Conservation (phyloP, 176 grass and related monocot genomes). For the Carex myosuroides region DNA sequence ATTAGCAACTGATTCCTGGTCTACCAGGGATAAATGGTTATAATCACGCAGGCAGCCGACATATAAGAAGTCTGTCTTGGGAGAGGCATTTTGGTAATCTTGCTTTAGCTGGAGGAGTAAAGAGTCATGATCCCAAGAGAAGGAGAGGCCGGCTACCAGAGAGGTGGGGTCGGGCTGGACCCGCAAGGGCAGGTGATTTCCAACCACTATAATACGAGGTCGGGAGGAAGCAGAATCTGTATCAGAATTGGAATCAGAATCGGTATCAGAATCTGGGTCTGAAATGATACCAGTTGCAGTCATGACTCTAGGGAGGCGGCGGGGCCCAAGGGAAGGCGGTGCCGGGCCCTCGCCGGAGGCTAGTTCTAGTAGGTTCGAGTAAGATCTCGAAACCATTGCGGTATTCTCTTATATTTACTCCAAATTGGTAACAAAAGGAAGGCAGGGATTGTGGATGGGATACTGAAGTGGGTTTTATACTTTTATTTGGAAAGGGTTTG, state of each 20-base stretch:
- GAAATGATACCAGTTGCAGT: slow-evolving; percentile 60
- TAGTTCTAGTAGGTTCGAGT: slow-evolving; percentile 84
- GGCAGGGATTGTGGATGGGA: neutral
- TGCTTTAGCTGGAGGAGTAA: slow-evolving; percentile 77
- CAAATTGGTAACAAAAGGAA: neutral
- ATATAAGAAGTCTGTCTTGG: slow-evolving; percentile 77
- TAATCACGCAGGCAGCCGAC: slow-evolving; percentile 79
- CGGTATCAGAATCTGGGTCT: slow-evolving; percentile 38
- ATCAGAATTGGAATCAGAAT: slow-evolving; percentile 46
- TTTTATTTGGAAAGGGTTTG: neutral
- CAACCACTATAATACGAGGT: slow-evolving; percentile 84
- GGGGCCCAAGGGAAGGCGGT: slow-evolving; percentile 39
- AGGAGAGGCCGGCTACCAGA: slow-evolving; percentile 43
- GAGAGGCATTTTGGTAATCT: slow-evolving; percentile 26
- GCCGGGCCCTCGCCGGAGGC: slow-evolving; percentile 55
- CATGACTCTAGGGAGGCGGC: slow-evolving; percentile 67
- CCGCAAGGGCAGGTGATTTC: slow-evolving; percentile 81
- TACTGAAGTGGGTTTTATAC: neutral
- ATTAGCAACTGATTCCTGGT: slow-evolving; percentile 78
- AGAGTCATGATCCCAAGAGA: slow-evolving; percentile 91
- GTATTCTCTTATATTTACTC: neutral
- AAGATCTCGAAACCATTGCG: slow-evolving; percentile 80
- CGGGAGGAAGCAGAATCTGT: slow-evolving; percentile 40
- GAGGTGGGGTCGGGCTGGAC: slow-evolving; percentile 26
- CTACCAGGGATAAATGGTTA: slow-evolving; percentile 38